A percentile compares a stretch with the other conserved stretches of the same genome.
Evolutionary conservation across 1,284 basidiomycete genomes (phyloP).

Genomic region (Ceratobasidium sp.): DNA sequence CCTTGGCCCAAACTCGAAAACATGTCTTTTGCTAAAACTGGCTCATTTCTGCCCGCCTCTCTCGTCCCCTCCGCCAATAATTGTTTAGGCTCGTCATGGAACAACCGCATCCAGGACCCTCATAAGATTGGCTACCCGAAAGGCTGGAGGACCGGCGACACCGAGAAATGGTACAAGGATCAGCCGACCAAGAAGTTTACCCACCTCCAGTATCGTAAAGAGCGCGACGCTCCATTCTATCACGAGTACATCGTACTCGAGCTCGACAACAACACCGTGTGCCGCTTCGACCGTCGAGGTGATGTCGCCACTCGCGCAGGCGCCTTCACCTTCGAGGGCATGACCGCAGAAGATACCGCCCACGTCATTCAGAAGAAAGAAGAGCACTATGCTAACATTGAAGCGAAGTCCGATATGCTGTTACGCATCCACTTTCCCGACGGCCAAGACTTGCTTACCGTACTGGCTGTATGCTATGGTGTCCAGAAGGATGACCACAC

Average conservation of each 20-base stretch:
- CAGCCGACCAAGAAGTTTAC: conserved; percentile 35
- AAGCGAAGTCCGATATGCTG: conserved; percentile 8
- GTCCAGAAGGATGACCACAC: conserved; percentile 15
- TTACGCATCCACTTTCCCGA: conserved; percentile 21
- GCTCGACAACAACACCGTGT: conserved; percentile 24
- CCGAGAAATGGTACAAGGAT: conserved; percentile 31
- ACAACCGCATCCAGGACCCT: conserved; percentile 17
- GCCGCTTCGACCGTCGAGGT: conserved; percentile 42
- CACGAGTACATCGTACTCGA: conserved; percentile 36
- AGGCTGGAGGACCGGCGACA: conserved; percentile 27
- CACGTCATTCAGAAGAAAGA: conserved; percentile 26
- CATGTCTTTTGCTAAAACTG: conserved; percentile 20
- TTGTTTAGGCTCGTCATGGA: neutral
- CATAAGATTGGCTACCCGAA: conserved; percentile 37
- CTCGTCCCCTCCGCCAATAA: conserved; percentile 6
- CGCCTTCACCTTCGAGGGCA: conserved; percentile 21
- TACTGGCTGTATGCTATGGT: conserved; percentile 30
- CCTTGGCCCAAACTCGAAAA: neutral
- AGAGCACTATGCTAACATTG: neutral
- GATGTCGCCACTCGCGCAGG: conserved; percentile 10
- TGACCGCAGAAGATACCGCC: conserved; percentile 35
- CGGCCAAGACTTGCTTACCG: conserved; percentile 16
- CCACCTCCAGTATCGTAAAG: conserved; percentile 37
- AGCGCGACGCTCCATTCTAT: conserved; percentile 22
- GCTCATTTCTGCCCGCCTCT: neutral